Evolutionary conservation across 305 asterid genomes (phyloP).

Genomic region (Striga hermonthica): DNA sequence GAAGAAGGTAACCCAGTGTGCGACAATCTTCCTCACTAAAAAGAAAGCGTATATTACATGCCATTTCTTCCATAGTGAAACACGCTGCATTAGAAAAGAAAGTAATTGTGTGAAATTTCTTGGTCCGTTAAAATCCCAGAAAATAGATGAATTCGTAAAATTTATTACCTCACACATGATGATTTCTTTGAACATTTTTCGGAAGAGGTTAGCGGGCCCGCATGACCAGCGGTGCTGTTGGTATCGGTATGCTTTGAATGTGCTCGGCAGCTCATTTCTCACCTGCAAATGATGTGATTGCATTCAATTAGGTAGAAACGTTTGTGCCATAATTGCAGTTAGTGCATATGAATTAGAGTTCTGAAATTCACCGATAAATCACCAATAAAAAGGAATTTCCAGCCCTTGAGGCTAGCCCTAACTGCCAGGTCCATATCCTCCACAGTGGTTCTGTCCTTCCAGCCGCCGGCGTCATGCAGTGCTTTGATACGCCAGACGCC

Average conservation of each 20-base stretch:
- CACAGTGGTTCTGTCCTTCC: slow-evolving; percentile 55
- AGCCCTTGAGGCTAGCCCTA: slow-evolving; percentile 50
- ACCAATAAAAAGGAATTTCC: slow-evolving; percentile 52
- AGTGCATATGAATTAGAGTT: background rate
- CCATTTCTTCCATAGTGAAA: slow-evolving; percentile 56
- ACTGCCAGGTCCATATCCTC: slow-evolving; percentile 60
- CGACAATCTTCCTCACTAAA: slow-evolving; percentile 40
- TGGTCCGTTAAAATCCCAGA: background rate
- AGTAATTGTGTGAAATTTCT: slow-evolving; percentile 24
- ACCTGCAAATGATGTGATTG: slow-evolving; percentile 35
- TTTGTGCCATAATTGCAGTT: background rate
- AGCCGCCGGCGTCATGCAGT: slow-evolving; percentile 51
- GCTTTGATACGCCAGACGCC: slow-evolving; percentile 56
- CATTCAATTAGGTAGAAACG: background rate
- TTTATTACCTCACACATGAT: slow-evolving; percentile 47
- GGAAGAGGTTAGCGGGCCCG: slow-evolving; percentile 76
- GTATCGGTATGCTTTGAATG: slow-evolving; percentile 62
- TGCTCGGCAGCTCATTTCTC: slow-evolving; percentile 64
- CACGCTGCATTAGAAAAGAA: slow-evolving; percentile 53
- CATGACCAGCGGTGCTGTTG: slow-evolving; percentile 83
- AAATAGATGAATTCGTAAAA: background rate
- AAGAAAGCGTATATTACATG: slow-evolving; percentile 64
- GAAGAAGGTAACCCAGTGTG: slow-evolving; percentile 61
- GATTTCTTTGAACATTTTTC: slow-evolving; percentile 63
- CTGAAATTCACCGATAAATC: slow-evolving; percentile 37